A percentile compares a stretch with the other conserved stretches of the same genome.
phyloP scores from a whole-genome alignment of 2,329 filamentous ascomycete genomes.

The Cryphonectria carpinicola region DNA sequence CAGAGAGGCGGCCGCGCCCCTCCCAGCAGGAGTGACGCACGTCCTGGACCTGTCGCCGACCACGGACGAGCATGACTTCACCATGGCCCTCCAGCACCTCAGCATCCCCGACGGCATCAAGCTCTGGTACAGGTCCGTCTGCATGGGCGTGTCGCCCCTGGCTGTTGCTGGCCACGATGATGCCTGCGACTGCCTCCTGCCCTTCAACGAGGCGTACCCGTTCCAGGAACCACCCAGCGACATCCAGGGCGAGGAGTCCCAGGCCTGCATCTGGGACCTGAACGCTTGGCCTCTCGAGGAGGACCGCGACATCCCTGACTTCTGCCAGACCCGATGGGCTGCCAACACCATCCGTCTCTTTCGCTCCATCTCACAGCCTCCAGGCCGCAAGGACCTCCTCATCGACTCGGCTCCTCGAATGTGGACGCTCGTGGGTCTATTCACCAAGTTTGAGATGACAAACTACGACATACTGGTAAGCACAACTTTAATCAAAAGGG shows the following conservation, averaged over 20 bases:
- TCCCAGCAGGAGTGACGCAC: slow-evolving; percentile 16
- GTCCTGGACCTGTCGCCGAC: slow-evolving; percentile 27
- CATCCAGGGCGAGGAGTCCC: background rate
- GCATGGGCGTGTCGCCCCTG: slow-evolving; percentile 10
- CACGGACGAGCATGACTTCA: slow-evolving; percentile 24
- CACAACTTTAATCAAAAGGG: background rate
- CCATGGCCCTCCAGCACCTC: slow-evolving; percentile 17
- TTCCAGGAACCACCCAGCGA: background rate
- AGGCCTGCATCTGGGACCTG: slow-evolving; percentile 11
- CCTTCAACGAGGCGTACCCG: slow-evolving; percentile 6
- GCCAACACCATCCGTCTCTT: slow-evolving; percentile 67
- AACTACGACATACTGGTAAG: slow-evolving; percentile 42
- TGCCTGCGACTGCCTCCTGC: slow-evolving; percentile 18
- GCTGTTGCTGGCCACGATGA: slow-evolving; percentile 27
- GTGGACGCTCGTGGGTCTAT: slow-evolving; percentile 68
- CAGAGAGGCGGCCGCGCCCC: slow-evolving; percentile 7
- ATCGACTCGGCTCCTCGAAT: slow-evolving; percentile 69
- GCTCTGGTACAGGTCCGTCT: slow-evolving; percentile 24
- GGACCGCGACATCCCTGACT: slow-evolving; percentile 54
- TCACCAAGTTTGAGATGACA: slow-evolving; percentile 60
- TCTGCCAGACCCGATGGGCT: slow-evolving; percentile 66
- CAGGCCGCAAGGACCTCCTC: slow-evolving; percentile 49
- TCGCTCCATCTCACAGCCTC: slow-evolving; percentile 52
- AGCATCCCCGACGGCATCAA: slow-evolving; percentile 21
- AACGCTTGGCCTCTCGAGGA: slow-evolving; percentile 34